Evolutionary conservation across 2,329 filamentous ascomycete genomes (phyloP), one percentile per base, ranked within the genome.

Genomic region (Nemania diffusa): DNA sequence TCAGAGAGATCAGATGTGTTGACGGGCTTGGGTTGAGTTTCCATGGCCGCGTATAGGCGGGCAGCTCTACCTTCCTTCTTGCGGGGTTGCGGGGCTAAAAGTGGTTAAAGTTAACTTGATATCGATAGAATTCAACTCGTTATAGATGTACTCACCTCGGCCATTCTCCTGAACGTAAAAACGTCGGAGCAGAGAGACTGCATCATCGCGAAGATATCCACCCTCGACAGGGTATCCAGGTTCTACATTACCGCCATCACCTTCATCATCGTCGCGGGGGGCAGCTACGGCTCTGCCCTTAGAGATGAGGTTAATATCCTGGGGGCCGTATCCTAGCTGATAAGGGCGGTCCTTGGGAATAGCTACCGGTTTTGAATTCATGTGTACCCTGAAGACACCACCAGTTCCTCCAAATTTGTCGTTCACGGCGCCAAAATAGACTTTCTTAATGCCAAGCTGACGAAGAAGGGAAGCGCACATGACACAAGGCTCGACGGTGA

Each of bases 131-230:
- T 29, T 50, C n/a, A 11, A 53, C n/a, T 48, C 42, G 29, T n/a
- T 32, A 6, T 50, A 58, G 2, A 50, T 50, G 40, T 29, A 75
- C 83, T 74, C 82, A 92, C 92, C 93, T 84, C 96, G 92, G 71
- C 92, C 93, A 80, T 99, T 99, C 80, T 99, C 94, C 80, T 99
- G 96, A 34, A 99, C 92, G 79, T 99, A 99, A 80, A 99, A 99
- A 66, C 95, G 90, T 70, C 97, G 87, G 72, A 99, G 84, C 72
- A 99, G 81, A 79, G 95, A 94, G 67, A 99, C 97, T 4, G 96
- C 95, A 77, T 98, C 95, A 75, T 97, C 92, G 53, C 93, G 88
- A 74, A 93, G 93, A 83, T 97, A 91, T 0, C 94, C 95, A 44
- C 94, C 93, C 77, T 94, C 91, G 64, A 93, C 93, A 52, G 91